A percentile compares a stretch with the other conserved stretches of the same genome.
These are phyloP conservation scores for Ceratocystiopsis minuta DNA, from an alignment of 2,329 filamentous ascomycete species.

Conservation along the genomic window DNA sequence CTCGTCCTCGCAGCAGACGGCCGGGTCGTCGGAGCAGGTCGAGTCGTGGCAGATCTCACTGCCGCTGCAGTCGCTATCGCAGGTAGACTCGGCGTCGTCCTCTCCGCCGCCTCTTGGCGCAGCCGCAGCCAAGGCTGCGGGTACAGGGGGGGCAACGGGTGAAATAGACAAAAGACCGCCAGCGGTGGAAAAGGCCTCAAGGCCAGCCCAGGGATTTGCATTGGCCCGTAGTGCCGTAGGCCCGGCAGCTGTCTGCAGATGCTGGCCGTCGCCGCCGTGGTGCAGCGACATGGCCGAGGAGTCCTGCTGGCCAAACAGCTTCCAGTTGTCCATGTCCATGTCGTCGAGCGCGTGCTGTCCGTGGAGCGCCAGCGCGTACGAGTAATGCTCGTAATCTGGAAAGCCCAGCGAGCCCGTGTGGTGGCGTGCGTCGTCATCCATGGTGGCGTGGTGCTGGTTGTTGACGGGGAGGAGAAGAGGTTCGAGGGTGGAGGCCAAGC, in stretches of 20 bases:
- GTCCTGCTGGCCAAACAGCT: slow-evolving; percentile 6
- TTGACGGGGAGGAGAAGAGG: neutral
- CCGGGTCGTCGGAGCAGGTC: slow-evolving; percentile 8
- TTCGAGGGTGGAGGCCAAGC: too few relatives aligned
- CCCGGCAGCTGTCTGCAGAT: too few relatives aligned
- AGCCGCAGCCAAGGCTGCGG: too few relatives aligned
- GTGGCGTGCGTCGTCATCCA: slow-evolving; percentile 5
- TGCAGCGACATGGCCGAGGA: slow-evolving; percentile 6
- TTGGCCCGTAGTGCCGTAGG: too few relatives aligned
- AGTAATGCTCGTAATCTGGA: slow-evolving; percentile 2
- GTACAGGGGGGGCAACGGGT: too few relatives aligned
- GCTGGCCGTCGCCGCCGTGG: neutral
- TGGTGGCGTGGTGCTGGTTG: slow-evolving; percentile 1
- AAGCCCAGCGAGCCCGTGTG: slow-evolving; percentile 6
- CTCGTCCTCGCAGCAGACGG: slow-evolving; percentile 10
- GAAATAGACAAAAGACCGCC: neutral
- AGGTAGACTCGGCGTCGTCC: slow-evolving; percentile 4
- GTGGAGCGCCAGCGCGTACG: slow-evolving; percentile 2
- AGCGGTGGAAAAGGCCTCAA: neutral
- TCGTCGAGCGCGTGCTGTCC: slow-evolving; percentile 1
- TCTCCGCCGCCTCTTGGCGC: neutral
- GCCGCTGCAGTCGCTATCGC: slow-evolving; percentile 9
- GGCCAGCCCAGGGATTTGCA: too few relatives aligned
- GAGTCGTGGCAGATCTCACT: slow-evolving; percentile 9
- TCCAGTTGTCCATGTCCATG: slow-evolving; percentile 6